Percentiles rank a stretch among this genome's conserved stretches.
phyloP scores from a whole-genome alignment of 129 eudicot species.

The Lonicera japonica region DNA sequence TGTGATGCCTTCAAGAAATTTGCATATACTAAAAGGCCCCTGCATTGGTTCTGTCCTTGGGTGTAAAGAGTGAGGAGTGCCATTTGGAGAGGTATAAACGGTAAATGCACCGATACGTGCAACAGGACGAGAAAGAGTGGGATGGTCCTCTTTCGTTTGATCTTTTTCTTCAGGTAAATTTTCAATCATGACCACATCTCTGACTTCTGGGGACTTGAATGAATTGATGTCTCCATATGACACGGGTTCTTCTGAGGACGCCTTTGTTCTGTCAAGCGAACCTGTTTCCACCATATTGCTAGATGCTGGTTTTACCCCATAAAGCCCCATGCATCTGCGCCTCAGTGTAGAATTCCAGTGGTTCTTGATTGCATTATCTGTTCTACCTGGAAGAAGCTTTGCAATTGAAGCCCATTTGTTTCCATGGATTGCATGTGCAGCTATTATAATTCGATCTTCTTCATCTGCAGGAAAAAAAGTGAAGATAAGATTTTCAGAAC shows the following conservation, averaged over 20 bases:
- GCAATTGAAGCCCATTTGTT: slow-evolving; percentile 91
- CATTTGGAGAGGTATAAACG: slow-evolving; percentile 25
- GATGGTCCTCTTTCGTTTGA: slow-evolving; percentile 6
- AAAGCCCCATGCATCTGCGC: slow-evolving; percentile 29
- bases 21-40: slow-evolving; percentile 46
- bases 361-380: slow-evolving; percentile 85
- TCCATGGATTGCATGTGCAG: slow-evolving; percentile 74
- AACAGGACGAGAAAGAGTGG: slow-evolving; percentile 36
- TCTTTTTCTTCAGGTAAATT: slow-evolving; percentile 7
- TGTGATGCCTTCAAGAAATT: slow-evolving; percentile 33
- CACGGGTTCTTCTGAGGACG: slow-evolving; percentile 40
- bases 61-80: slow-evolving; percentile 10
- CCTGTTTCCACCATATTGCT: slow-evolving; percentile 5
- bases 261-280: slow-evolving; percentile 26
- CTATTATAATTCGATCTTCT: slow-evolving; percentile 56
- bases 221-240: slow-evolving; percentile 39
- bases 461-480: slow-evolving; percentile 42
- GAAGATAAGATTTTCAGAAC: background rate
- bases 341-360: slow-evolving; percentile 87
- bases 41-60: slow-evolving; percentile 30
- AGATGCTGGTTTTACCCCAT: slow-evolving; percentile 1
- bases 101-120: slow-evolving; percentile 59
- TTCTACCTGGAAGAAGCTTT: slow-evolving; percentile 73
- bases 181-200: slow-evolving; percentile 9
- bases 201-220: slow-evolving; percentile 18